Conservation (phyloP, 2,329 filamentous ascomycete genomes). For the Fusarium albosuccineum region DNA sequence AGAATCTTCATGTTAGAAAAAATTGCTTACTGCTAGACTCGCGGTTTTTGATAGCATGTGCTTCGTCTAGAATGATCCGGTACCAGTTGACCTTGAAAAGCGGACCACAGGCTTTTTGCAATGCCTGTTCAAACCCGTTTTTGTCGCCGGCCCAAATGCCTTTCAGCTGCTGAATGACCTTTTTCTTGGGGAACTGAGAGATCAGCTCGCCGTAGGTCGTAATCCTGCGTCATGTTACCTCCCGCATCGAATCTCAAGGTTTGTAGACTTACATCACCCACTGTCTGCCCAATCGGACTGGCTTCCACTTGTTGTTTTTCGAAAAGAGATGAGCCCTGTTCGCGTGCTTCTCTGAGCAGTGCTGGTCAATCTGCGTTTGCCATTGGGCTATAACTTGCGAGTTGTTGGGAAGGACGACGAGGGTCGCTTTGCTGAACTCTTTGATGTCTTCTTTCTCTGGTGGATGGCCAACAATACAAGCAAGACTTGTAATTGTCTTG, state of each 20-base stretch:
- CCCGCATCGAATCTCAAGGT: background rate
- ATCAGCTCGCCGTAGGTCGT: conserved; percentile 48
- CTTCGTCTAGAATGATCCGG: conserved; percentile 69
- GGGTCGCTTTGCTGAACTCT: conserved; percentile 52
- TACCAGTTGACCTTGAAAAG: conserved; percentile 57
- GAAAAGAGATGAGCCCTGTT: background rate
- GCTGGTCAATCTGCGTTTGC: no score
- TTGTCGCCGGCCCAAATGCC: background rate
- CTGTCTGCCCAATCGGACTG: no score
- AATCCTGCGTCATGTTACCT: conserved; percentile 40
- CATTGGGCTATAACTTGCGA: no score
- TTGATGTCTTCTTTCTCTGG: conserved; percentile 54
- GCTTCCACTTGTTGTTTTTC: background rate
- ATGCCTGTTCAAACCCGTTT: conserved; percentile 44
- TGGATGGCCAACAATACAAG: conserved; percentile 74
- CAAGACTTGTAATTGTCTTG: conserved; percentile 81
- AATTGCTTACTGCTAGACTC: conserved; percentile 44
- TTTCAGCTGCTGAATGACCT: background rate
- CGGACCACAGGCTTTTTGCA: conserved; percentile 55
- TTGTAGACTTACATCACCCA: conserved; percentile 23
- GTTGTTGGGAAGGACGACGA: conserved; percentile 49
- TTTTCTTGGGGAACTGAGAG: conserved; percentile 24
- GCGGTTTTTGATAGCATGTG: conserved; percentile 67
- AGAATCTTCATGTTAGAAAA: background rate
- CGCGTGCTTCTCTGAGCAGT: no score